Base-by-base conservation (phyloP, 148 eudicot species). In the Fagopyrum tataricum region DNA sequence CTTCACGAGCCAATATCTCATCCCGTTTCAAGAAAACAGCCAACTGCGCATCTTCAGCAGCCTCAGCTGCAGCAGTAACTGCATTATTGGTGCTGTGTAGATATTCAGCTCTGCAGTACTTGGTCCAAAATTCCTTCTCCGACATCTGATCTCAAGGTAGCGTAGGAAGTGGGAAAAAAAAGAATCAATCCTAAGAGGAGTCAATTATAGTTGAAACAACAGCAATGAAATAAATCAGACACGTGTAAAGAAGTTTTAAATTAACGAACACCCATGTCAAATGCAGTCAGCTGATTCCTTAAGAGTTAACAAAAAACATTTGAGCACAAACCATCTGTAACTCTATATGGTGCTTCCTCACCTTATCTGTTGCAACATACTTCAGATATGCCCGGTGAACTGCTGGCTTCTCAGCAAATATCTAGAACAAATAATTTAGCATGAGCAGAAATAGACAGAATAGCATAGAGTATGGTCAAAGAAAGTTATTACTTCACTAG, bases 321-420 rank as follows among this genome's bases (percentile, higher is more conserved):
- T 4, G n/a, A 23, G 8, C 6, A 14, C 39, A 13, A 37, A 6
- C 44, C 37, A 14, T 64, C 24, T 37, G 13, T 37, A 64, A 64
- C 20, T 20, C 7, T 37, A 37, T 37, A 14, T 64, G 69, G 18
- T 37, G 55, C 40, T 26, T 68, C n/a, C 24, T 76, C 80, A 91
- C 99, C 97, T 86, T 95, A 39, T 67, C 66, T 59, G 66, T 79
- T 44, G 97, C 97, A 66, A 95, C 99, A 81, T 90, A 80, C 44
- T 80, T 91, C 83, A 95, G 74, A 76, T 87, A 91, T 62, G 97
- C 97, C 73, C 83, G 89, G 81, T 93, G 97, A 76, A 95, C 99
- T 21, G 96, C 99, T 67, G 99, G 99, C 77, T 91, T 95, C 85
- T 95, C 99, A 77, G 99, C 99, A 87, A 95, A 95, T 73, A 95